Evolutionary conservation across 2,329 filamentous ascomycete species (phyloP).

Genomic region (Nigrospora osmanthi): DNA sequence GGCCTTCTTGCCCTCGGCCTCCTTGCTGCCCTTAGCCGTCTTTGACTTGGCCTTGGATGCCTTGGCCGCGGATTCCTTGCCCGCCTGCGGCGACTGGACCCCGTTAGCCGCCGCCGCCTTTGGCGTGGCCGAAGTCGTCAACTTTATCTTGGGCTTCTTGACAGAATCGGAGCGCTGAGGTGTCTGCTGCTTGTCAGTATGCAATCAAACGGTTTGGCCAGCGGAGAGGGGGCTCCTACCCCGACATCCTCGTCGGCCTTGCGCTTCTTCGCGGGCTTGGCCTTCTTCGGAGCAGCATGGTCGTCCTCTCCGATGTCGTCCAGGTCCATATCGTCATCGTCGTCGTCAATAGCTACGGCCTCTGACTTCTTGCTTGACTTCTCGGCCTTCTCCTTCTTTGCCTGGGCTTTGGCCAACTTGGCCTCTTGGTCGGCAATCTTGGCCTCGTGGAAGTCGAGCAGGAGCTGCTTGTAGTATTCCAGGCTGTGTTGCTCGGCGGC

Average conservation of each 20-base stretch:
- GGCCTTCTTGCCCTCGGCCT: slow-evolving; percentile 41
- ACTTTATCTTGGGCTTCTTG: slow-evolving; percentile 62
- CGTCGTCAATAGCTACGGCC: slow-evolving; percentile 41
- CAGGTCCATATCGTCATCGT: slow-evolving; percentile 46
- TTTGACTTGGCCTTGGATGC: slow-evolving; percentile 48
- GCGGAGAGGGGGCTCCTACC: slow-evolving; percentile 34
- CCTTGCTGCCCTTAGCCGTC: slow-evolving; percentile 35
- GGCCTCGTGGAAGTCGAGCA: slow-evolving; percentile 63
- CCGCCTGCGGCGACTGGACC: slow-evolving; percentile 30
- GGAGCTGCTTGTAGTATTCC: slow-evolving; percentile 73
- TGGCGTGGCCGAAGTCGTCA: slow-evolving; percentile 57
- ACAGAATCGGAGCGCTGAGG: slow-evolving; percentile 53
- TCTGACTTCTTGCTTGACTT: slow-evolving; percentile 40
- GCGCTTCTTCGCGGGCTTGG: slow-evolving; percentile 67
- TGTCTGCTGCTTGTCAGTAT: slow-evolving; percentile 28
- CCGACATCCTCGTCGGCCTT: slow-evolving; percentile 76
- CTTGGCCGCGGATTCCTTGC: slow-evolving; percentile 39
- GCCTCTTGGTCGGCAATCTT: slow-evolving; percentile 47
- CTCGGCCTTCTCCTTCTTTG: slow-evolving; percentile 17
- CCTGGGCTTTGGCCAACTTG: slow-evolving; percentile 14
- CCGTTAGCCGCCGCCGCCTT: slow-evolving; percentile 57
- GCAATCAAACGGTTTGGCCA: background rate
- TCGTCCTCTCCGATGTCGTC: slow-evolving; percentile 42
- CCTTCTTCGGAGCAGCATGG: slow-evolving; percentile 29
- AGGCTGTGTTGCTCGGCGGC: slow-evolving; percentile 73